Base-by-base conservation (phyloP, 768 basidiomycete genomes). In the Exidia glandulosa region DNA sequence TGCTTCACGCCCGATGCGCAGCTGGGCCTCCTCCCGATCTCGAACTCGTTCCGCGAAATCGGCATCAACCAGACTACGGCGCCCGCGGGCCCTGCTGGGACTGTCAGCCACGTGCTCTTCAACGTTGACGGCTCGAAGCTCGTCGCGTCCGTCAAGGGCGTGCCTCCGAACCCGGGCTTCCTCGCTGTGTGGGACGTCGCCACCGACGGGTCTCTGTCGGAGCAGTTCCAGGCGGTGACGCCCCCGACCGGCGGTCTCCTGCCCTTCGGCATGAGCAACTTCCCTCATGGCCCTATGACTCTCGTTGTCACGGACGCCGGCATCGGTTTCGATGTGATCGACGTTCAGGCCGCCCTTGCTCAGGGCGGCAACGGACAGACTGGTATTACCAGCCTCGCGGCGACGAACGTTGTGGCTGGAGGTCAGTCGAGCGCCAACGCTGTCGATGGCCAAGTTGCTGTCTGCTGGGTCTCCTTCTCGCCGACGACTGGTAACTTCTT, bases 41-140 rank as follows among this genome's bases (percentile, higher is more conserved):
- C 71, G 31, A 75, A 75, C 69, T 75, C 77, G 6, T 68, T 73
- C 13, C 76, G 80, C 47, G 67, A 75, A 19, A 70, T 80, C 32
- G 67, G 68, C 32, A 67, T 81, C 59, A 78, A 79, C 65, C 80
- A 81, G 66, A 79, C 80, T 9, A 79, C 79, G 16, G 79, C 78
- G 45, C 74, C 80, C 0, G 77, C 68, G 19, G 80, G 80, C 7
- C 80, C 80, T 16, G 71, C 76, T 1, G 76, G 76, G 48, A 73
- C 72, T 23, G 70, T 73, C 56, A 75, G 74, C 66, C 76, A 81
- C 60, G 63, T 81, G 61, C 63, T 79, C 37, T 81, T 81, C 71
- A 72, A 68, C 25, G 76, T 77, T 64, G 77, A 80, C 60, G 72
- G 71, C 57, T 72, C 63, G 30, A 69, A 76, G 61, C 71, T 81